phyloP scores from a whole-genome alignment of 2,329 filamentous ascomycete genomes.

The Xylariaceae sp. region DNA sequence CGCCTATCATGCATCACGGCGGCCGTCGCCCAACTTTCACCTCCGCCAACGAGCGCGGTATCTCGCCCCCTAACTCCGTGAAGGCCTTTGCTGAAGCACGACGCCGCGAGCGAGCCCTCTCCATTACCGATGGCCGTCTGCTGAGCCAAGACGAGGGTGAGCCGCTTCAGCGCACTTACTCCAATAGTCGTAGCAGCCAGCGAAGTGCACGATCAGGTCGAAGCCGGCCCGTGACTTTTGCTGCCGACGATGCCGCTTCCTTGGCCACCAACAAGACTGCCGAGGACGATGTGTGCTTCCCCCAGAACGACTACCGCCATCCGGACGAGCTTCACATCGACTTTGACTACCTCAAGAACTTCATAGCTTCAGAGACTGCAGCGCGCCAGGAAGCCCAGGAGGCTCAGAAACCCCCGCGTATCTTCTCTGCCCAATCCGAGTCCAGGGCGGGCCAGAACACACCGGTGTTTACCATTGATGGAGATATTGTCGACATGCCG shows the following conservation, averaged over 20 bases:
- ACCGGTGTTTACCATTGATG: constrained; percentile 47
- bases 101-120: constrained; percentile 72
- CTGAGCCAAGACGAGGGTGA: constrained; percentile 44
- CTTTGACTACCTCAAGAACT: constrained; percentile 91
- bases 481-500: constrained; percentile 54
- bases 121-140: constrained; percentile 45
- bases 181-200: constrained; percentile 61
- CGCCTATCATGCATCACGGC: constrained; percentile 41
- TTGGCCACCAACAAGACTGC: constrained; percentile 65
- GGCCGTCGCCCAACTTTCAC: constrained; percentile 55
- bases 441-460: constrained; percentile 24
- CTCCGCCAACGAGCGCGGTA: constrained; percentile 58
- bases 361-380: constrained; percentile 63
- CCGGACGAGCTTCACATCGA: constrained; percentile 81
- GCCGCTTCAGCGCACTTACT: constrained; percentile 66
- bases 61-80: constrained; percentile 92
- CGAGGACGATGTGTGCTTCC: constrained; percentile 88
- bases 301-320: constrained; percentile 61
- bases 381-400: constrained; percentile 48
- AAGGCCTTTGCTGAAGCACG: constrained; percentile 93
- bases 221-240: constrained; percentile 53
- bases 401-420: constrained; percentile 41
- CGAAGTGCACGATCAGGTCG: constrained; percentile 37
- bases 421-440: constrained; percentile 56
- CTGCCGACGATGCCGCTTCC: constrained; percentile 57